Percentiles rank a stretch among this genome's conserved stretches.
Evolutionary conservation across 352 stramenopile genomes (phyloP).

Genomic region (Phytophthora sansomeana): DNA sequence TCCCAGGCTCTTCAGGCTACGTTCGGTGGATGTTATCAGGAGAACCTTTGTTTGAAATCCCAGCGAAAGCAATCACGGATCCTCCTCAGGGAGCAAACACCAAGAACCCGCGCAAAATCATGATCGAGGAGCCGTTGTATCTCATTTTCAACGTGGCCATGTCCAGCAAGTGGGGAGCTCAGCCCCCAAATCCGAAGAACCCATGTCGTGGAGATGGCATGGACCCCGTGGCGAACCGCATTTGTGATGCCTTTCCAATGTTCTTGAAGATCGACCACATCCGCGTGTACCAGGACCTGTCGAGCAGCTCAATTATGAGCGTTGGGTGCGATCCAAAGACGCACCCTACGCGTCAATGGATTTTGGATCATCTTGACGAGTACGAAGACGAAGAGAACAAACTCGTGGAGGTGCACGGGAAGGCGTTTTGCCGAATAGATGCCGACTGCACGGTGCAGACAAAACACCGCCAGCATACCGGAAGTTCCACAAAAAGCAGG

Average conservation of each 20-base stretch:
- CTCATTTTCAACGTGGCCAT: slow-evolving; percentile 96
- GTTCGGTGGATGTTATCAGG: slow-evolving; percentile 85
- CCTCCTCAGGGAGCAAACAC: slow-evolving; percentile 54
- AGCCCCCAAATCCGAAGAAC: slow-evolving; percentile 68
- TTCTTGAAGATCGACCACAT: slow-evolving; percentile 85
- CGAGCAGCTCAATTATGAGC: slow-evolving; percentile 50
- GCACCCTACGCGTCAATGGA: slow-evolving; percentile 81
- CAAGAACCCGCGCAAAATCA: slow-evolving; percentile 86
- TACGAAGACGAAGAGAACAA: slow-evolving; percentile 77
- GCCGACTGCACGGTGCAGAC: slow-evolving; percentile 67
- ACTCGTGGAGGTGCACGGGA: slow-evolving; percentile 64
- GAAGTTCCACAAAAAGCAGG: slow-evolving; percentile 1
- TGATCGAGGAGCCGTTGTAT: slow-evolving; percentile 96
- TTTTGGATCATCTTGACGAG: slow-evolving; percentile 75
- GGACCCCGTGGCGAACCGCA: slow-evolving; percentile 52
- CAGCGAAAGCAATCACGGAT: slow-evolving; percentile 60
- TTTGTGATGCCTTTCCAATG: slow-evolving; percentile 77
- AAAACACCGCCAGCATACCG: background rate
- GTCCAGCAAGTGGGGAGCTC: slow-evolving; percentile 89
- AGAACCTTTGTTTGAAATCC: slow-evolving; percentile 90
- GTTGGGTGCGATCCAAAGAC: slow-evolving; percentile 65
- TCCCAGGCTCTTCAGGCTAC: slow-evolving; percentile 55
- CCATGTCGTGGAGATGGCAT: slow-evolving; percentile 60
- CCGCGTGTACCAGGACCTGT: slow-evolving; percentile 74
- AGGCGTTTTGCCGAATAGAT: slow-evolving; percentile 60